phyloP scores from a whole-genome alignment of 192 early-diverging fungal species.

The Backusella tuberculispora region DNA sequence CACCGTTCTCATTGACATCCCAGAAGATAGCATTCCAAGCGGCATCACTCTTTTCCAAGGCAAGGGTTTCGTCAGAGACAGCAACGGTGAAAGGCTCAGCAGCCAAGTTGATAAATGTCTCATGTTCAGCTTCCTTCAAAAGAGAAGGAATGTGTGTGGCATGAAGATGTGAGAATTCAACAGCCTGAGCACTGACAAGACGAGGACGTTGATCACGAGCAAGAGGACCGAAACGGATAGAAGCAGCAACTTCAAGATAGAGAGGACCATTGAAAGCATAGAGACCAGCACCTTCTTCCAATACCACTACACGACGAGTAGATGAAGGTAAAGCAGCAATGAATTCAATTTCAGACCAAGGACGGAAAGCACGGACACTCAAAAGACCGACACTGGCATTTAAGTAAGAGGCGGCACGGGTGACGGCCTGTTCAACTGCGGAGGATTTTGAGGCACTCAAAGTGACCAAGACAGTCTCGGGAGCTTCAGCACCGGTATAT shows the following conservation, averaged over 20 bases:
- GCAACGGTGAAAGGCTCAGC: constrained; percentile 30
- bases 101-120: constrained; percentile 36
- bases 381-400: constrained; percentile 66
- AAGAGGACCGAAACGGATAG: constrained; percentile 55
- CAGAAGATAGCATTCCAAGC: constrained; percentile 36
- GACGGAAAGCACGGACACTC: constrained; percentile 78
- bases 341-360: constrained; percentile 82
- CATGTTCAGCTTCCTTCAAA: constrained; percentile 13
- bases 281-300: constrained; percentile 64
- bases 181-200: constrained; percentile 58
- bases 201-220: constrained; percentile 44
- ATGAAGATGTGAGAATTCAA: constrained; percentile 36
- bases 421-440: constrained; percentile 57
- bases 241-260: constrained; percentile 75
- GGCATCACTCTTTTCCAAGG: constrained; percentile 8
- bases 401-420: constrained; percentile 37
- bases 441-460: constrained; percentile 62
- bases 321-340: constrained; percentile 67
- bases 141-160: constrained; percentile 30
- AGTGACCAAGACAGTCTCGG: constrained; percentile 81
- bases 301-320: constrained; percentile 71
- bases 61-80: constrained; percentile 16
- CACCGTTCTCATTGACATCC: constrained; percentile 36
- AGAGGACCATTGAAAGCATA: constrained; percentile 65
- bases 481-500: constrained; percentile 73